Percentiles rank a stretch among this genome's conserved stretches.
These are phyloP conservation scores for Biscogniauxia sp. DNA, from an alignment of 2,329 filamentous ascomycete genomes.

Conservation along the genomic window DNA sequence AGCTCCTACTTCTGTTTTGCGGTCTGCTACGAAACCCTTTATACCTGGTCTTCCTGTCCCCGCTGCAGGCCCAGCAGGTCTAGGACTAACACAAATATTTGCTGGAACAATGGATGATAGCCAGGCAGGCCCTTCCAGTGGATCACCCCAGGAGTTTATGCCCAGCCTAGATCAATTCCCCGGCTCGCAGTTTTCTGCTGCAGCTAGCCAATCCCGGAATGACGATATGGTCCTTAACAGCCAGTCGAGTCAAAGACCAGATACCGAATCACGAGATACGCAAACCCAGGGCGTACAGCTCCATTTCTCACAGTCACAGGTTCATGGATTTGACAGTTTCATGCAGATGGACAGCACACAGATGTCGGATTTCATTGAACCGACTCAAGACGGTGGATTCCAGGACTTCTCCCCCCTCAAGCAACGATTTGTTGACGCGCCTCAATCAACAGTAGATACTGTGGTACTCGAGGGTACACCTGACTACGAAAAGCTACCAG, in stretches of 20 bases:
- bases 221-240: slow-evolving; percentile 53
- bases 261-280: slow-evolving; percentile 38
- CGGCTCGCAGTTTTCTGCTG: slow-evolving; percentile 60
- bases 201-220: slow-evolving; percentile 49
- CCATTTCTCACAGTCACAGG: slow-evolving; percentile 60
- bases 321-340: slow-evolving; percentile 57
- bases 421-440: slow-evolving; percentile 61
- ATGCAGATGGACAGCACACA: slow-evolving; percentile 56
- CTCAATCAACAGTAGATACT: slow-evolving; percentile 70
- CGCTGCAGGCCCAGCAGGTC: slow-evolving; percentile 52
- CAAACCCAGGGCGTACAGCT: slow-evolving; percentile 50
- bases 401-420: slow-evolving; percentile 70
- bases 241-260: slow-evolving; percentile 41
- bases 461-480: slow-evolving; percentile 49
- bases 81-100: slow-evolving; percentile 87
- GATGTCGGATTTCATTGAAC: slow-evolving; percentile 66
- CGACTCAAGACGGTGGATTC: slow-evolving; percentile 80
- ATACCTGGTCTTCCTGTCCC: slow-evolving; percentile 66
- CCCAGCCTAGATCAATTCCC: slow-evolving; percentile 57
- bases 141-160: slow-evolving; percentile 47
- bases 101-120: slow-evolving; percentile 80
- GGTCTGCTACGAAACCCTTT: slow-evolving; percentile 66
- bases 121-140: slow-evolving; percentile 36
- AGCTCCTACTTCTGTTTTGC: slow-evolving; percentile 63
- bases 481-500: slow-evolving; percentile 42